Base-by-base conservation (phyloP, 1,284 basidiomycete genomes). In the Rhodotorula sp. region DNA sequence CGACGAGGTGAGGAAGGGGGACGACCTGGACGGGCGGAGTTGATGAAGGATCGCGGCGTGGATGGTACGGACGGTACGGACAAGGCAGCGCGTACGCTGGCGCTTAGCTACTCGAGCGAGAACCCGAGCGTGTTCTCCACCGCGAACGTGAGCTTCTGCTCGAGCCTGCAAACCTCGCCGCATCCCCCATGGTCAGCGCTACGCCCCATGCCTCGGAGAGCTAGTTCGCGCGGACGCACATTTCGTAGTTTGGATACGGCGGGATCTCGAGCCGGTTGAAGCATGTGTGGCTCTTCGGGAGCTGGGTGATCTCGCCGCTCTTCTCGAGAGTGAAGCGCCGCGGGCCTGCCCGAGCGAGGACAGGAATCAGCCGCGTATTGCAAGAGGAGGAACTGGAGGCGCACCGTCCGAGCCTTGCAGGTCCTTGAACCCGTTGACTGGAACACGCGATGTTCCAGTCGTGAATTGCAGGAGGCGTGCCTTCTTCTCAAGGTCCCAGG, bases 211-310 rank as follows among this genome's bases (percentile, higher is more conserved):
- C n/a, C n/a, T n/a, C n/a, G n/a, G n/a, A n/a, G n/a, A n/a, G n/a
- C n/a, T n/a, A 29, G 34, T 7, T 39, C 37, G 29, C 3, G 25
- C 5, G 3, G 8, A 66, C 67, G 25, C 10, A 76, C 77, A 61
- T 69, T 25, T 76, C 76, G 50, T 69, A 62, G 21, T 67, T 70
- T 5, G 62, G 62, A 61, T 77, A 78, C 0, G 73, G 67, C 4
- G 78, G 77, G 34, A 78, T 57, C 29, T 78, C 78, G 46, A 78
- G 68, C 3, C 78, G 75, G 48, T 78, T 78, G 62, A 78, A 78
- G 56, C 77, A 78, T 56, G 78, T 78, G 29, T 78, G 78, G 29
- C 71, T 73, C 57, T 78, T 78, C 21, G 74, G 73, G 19, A 78
- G 71, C 70, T 4, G 63, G 63, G 8, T 54, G 69, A 36, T 69